Evolutionary conservation across 495 filamentous ascomycete species (phyloP).

Genomic region (Xylaria telfairii): DNA sequence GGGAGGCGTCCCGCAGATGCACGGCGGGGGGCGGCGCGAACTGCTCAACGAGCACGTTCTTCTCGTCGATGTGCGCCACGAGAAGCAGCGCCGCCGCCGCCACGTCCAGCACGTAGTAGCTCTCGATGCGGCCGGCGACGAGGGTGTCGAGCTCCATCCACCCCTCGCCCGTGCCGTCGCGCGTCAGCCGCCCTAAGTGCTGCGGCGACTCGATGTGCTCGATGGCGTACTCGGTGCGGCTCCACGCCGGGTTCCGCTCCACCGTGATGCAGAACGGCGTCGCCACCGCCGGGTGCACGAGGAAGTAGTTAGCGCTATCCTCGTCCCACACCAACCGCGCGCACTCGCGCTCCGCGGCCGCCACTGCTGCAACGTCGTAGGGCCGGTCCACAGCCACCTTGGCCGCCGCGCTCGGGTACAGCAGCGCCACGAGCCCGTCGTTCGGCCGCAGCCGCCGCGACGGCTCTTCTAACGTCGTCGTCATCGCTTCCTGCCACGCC

Average conservation of each 20-base stretch:
- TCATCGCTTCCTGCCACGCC: conserved; percentile 61
- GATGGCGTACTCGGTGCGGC: conserved; percentile 63
- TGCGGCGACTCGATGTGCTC: conserved; percentile 65
- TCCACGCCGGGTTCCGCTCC: conserved; percentile 58
- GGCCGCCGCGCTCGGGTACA: conserved; percentile 73
- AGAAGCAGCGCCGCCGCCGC: conserved; percentile 70
- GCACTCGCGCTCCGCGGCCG: conserved; percentile 73
- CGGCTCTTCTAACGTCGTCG: conserved; percentile 64
- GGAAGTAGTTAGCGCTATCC: conserved; percentile 66
- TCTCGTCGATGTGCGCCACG: conserved; percentile 69
- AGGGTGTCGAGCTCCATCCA: conserved; percentile 60
- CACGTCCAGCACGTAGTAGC: conserved; percentile 79
- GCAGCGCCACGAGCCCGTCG: conserved; percentile 73
- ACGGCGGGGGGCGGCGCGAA: conserved; percentile 59
- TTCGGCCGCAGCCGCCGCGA: conserved; percentile 63
- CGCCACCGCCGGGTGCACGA: conserved; percentile 72
- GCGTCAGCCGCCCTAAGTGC: conserved; percentile 55
- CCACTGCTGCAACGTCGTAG: conserved; percentile 63
- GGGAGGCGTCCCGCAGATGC: conserved; percentile 29
- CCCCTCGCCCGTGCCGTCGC: conserved; percentile 58
- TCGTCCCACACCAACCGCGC: conserved; percentile 74
- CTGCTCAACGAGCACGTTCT: conserved; percentile 50
- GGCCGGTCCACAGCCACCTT: conserved; percentile 73
- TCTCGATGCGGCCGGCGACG: conserved; percentile 57
- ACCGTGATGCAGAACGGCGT: conserved; percentile 62